A percentile compares a stretch with the other conserved stretches of the same genome.
These are phyloP conservation scores for Elasticomyces elasticus DNA, from an alignment of 495 filamentous ascomycete genomes.

Conservation along the genomic window DNA sequence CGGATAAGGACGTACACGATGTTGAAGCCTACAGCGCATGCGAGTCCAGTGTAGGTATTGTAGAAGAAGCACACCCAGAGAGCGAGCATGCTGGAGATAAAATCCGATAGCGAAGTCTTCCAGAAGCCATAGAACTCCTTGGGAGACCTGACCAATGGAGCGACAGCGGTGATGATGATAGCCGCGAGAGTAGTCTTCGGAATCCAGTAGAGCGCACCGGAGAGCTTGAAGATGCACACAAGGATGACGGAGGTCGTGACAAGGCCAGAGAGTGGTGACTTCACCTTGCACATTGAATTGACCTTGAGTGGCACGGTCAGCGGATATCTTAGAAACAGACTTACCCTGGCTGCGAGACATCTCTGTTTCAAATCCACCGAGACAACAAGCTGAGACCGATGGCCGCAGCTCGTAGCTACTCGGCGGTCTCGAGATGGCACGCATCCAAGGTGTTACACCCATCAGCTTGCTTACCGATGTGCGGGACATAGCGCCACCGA, in stretches of 20 bases:
- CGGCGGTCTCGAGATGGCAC: no score
- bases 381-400: no score
- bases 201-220: slow-evolving; percentile 42
- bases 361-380: no score
- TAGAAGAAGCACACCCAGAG: slow-evolving; percentile 44
- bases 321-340: no score
- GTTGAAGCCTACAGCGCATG: slow-evolving; percentile 36
- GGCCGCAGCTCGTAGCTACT: no score
- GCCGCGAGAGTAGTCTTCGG: slow-evolving; percentile 41
- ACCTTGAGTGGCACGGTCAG: no score
- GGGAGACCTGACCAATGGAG: slow-evolving; percentile 36
- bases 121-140: slow-evolving; percentile 39
- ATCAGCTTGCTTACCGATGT: no score
- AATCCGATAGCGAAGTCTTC: slow-evolving; percentile 41
- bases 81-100: slow-evolving; percentile 40
- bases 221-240: slow-evolving; percentile 40
- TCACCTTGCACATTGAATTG: slow-evolving; percentile 35
- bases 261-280: slow-evolving; percentile 37
- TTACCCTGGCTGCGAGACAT: no score
- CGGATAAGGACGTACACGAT: slow-evolving; percentile 39
- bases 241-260: slow-evolving; percentile 41
- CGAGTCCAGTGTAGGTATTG: slow-evolving; percentile 40
- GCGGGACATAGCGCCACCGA: slow-evolving; percentile 41
- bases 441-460: no score
- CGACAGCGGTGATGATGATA: slow-evolving; percentile 38